phyloP scores from a whole-genome alignment of 257 asterid genomes.

The Solanum sejunctum region DNA sequence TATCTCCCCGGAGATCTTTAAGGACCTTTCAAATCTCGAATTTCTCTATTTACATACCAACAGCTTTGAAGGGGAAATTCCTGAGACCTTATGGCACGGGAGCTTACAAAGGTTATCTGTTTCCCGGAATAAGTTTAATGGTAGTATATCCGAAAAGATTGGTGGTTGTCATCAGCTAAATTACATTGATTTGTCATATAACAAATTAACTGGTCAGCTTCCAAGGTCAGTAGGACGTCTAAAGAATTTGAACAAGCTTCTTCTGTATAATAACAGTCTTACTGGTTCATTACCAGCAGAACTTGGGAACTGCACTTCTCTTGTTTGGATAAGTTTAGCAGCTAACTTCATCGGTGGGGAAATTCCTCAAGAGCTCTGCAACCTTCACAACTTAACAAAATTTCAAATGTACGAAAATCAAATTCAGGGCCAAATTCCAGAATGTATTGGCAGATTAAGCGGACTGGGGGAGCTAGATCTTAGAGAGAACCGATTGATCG shows the following conservation, averaged over 20 bases:
- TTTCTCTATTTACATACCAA: slow-evolving; percentile 6
- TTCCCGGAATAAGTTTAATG: slow-evolving; percentile 19
- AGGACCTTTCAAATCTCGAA: slow-evolving; percentile 13
- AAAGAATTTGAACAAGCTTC: slow-evolving; percentile 7
- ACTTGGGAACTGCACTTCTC: slow-evolving; percentile 22
- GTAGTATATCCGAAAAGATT: slow-evolving; percentile 23
- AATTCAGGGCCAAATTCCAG: slow-evolving; percentile 25
- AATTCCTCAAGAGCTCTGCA: slow-evolving; percentile 28
- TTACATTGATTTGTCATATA: slow-evolving; percentile 19
- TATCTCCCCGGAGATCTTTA: slow-evolving; percentile 11
- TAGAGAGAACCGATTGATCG: slow-evolving; percentile 18
- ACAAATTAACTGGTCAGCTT: slow-evolving; percentile 26
- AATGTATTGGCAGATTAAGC: slow-evolving; percentile 24
- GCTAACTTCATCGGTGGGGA: slow-evolving; percentile 19
- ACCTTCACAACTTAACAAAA: slow-evolving; percentile 13
- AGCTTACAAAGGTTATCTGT: slow-evolving; percentile 15
- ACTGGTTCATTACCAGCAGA: slow-evolving; percentile 21
- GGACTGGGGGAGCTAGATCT: slow-evolving; percentile 13
- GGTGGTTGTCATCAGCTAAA: slow-evolving; percentile 4
- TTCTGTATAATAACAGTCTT: slow-evolving; percentile 12
- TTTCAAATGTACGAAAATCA: slow-evolving; percentile 10
- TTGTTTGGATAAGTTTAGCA: slow-evolving; percentile 8
- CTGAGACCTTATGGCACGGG: slow-evolving; percentile 23
- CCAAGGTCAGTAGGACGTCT: slow-evolving; percentile 26
- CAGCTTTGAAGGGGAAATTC: slow-evolving; percentile 32